phyloP scores from a whole-genome alignment of 768 basidiomycete species.

The Amanita thiersii region DNA sequence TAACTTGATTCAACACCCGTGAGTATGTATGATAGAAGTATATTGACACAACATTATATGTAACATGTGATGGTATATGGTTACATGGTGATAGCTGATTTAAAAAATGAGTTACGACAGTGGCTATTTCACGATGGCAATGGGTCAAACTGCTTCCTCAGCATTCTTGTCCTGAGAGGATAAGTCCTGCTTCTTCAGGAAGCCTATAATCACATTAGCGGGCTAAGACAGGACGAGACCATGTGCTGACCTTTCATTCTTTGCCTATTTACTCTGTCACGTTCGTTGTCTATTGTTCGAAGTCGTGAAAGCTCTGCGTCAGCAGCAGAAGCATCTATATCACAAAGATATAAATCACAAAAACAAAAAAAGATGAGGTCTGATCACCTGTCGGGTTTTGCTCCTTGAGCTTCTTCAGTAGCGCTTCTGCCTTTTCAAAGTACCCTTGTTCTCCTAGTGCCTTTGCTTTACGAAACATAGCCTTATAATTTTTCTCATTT shows the following conservation, averaged over 20 bases:
- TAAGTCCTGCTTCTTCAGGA: constrained; percentile 34
- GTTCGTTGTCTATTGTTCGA: constrained; percentile 55
- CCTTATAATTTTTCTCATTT: constrained; percentile 73
- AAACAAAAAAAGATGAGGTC: not conserved
- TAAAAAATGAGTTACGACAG: not conserved
- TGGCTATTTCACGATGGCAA: too few species aligned
- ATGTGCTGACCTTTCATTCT: constrained; percentile 59
- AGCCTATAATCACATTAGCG: constrained; percentile 27
- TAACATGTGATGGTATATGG: constrained; percentile 2
- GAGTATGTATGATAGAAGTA: not conserved
- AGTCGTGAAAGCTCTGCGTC: constrained; percentile 61
- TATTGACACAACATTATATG: not conserved
- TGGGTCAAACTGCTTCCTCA: not conserved
- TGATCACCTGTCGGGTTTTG: constrained; percentile 52
- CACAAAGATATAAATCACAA: constrained; percentile 1
- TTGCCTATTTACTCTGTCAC: constrained; percentile 54
- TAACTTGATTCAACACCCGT: constrained; percentile 25
- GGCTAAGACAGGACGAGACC: not conserved
- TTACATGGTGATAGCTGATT: not conserved
- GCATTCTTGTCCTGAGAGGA: constrained; percentile 13
- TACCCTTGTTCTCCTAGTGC: constrained; percentile 70
- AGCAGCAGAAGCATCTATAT: constrained; percentile 45
- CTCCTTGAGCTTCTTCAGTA: constrained; percentile 56
- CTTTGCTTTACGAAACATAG: constrained; percentile 74
- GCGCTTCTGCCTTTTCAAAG: constrained; percentile 62